Conservation (phyloP, 1,284 basidiomycete genomes). For the Leucoagaricus sp. region DNA sequence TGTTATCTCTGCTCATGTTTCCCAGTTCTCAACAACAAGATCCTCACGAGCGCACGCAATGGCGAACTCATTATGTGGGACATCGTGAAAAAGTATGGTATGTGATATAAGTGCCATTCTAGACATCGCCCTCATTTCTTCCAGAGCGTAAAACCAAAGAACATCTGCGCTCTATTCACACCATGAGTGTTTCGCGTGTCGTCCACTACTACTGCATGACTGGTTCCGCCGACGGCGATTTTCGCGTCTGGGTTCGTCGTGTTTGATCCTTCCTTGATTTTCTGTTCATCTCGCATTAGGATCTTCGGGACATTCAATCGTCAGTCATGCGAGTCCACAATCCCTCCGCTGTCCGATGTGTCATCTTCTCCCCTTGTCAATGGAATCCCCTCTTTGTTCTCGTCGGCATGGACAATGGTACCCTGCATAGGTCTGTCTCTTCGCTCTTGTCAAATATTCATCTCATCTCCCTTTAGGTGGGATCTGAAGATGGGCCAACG, state of each 20-base stretch:
- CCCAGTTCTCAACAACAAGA: constrained; percentile 74
- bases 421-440: constrained; percentile 48
- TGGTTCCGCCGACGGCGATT: constrained; percentile 80
- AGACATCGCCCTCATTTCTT: no score
- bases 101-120: no score
- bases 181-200: constrained; percentile 61
- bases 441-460: not conserved
- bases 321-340: constrained; percentile 76
- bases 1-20: constrained; percentile 10
- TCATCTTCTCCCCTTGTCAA: constrained; percentile 70
- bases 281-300: constrained; percentile 44
- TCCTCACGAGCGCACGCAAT: constrained; percentile 80
- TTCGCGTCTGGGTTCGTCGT: constrained; percentile 76
- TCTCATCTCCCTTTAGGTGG: constrained; percentile 52
- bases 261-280: not conserved
- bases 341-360: constrained; percentile 67
- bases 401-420: constrained; percentile 82
- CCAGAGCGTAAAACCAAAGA: constrained; percentile 74
- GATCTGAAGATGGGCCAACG: constrained; percentile 77
- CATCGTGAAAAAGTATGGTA: constrained; percentile 78
- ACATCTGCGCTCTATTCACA: constrained; percentile 77
- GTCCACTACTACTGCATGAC: constrained; percentile 76
- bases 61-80: constrained; percentile 89
- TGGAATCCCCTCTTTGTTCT: constrained; percentile 71
- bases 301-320: constrained; percentile 70